These are phyloP conservation scores for Acmispon strigosus DNA, from an alignment of 306 rosid genomes.

Conservation along the genomic window DNA sequence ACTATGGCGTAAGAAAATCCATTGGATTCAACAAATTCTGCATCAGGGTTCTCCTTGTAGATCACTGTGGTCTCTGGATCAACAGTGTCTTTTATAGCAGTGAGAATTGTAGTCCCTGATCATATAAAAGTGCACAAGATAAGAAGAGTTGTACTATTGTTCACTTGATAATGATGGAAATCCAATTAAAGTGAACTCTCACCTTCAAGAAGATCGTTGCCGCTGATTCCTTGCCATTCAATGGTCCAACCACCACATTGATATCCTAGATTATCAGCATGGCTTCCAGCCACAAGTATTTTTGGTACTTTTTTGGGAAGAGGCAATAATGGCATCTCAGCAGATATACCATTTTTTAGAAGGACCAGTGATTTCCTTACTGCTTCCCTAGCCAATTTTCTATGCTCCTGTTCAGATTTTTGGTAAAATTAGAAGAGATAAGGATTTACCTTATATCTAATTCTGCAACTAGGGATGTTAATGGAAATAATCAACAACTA, in stretches of 20 bases:
- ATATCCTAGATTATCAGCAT: constrained; percentile 52
- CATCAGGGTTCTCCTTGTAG: constrained; percentile 43
- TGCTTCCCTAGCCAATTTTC: constrained; percentile 40
- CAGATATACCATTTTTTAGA: constrained; percentile 36
- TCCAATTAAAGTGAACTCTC: background rate
- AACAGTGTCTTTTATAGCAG: constrained; percentile 27
- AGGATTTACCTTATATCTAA: background rate
- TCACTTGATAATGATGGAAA: background rate
- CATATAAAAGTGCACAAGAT: background rate
- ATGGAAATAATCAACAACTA: background rate
- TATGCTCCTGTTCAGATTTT: constrained; percentile 35
- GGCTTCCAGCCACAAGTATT: constrained; percentile 51
- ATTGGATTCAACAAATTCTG: constrained; percentile 27
- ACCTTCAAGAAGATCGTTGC: constrained; percentile 34
- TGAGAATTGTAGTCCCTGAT: constrained; percentile 46
- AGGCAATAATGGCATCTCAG: constrained; percentile 29
- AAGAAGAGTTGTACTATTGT: background rate
- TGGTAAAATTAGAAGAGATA: background rate
- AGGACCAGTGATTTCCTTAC: constrained; percentile 46
- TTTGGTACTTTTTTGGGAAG: constrained; percentile 35
- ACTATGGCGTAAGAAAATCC: constrained; percentile 39
- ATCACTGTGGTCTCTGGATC: constrained; percentile 33
- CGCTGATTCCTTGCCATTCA: constrained; percentile 51
- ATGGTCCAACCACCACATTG: constrained; percentile 61
- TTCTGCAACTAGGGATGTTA: background rate